Evolutionary conservation across 1,284 basidiomycete genomes (phyloP).

Genomic region (Leccinum insigne): DNA sequence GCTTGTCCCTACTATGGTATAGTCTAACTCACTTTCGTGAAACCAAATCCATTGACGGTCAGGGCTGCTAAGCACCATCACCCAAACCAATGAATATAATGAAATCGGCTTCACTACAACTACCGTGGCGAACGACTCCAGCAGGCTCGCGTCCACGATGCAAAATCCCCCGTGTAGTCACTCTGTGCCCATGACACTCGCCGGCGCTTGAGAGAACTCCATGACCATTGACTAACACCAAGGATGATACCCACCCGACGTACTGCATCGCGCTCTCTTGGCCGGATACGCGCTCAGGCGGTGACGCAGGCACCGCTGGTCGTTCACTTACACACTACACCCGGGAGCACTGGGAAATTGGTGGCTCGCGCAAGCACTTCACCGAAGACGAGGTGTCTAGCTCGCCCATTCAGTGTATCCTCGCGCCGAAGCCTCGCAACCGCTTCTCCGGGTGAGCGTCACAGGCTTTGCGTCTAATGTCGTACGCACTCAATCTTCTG

Average conservation of each 20-base stretch:
- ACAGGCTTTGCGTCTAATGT: not conserved
- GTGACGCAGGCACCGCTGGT: slow-evolving; percentile 9
- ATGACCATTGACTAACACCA: not conserved
- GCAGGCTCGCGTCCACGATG: not conserved
- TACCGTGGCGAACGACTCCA: not conserved
- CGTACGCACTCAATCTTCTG: not conserved
- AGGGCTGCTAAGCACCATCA: not conserved
- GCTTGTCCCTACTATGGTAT: too few species aligned
- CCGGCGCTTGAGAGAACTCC: not conserved
- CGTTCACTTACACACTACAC: slow-evolving; percentile 9
- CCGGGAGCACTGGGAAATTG: slow-evolving; percentile 2
- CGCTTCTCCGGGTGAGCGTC: not conserved
- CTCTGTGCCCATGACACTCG: not conserved
- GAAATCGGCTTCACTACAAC: not conserved
- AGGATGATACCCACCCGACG: slow-evolving; percentile 35
- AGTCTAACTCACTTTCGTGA: too few species aligned
- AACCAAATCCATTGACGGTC: not conserved
- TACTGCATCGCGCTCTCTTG: slow-evolving; percentile 23
- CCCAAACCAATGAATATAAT: not conserved
- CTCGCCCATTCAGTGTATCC: not conserved
- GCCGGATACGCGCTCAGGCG: slow-evolving; percentile 18
- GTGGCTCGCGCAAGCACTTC: slow-evolving; percentile 2
- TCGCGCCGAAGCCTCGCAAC: slow-evolving; percentile 20
- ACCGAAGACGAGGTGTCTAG: slow-evolving; percentile 2
- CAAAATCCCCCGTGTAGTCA: not conserved